These are phyloP conservation scores for Tricholoma terreum DNA, from an alignment of 768 basidiomycete species.

Conservation along the genomic window DNA sequence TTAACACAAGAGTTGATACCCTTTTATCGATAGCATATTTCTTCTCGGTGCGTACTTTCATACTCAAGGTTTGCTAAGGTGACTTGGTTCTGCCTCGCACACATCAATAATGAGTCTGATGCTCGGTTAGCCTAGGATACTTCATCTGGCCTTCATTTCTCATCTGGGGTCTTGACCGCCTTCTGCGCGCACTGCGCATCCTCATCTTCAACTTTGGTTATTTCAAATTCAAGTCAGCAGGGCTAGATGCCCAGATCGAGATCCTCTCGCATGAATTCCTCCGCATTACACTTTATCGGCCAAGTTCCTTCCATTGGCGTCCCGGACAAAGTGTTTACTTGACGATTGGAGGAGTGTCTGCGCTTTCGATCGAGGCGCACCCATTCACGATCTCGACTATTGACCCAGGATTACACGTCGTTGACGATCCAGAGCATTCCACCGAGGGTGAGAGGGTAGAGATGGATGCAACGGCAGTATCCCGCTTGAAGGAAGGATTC, in stretches of 20 bases:
- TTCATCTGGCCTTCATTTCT: conserved; percentile 48
- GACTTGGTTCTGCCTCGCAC: not conserved
- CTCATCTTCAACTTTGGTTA: conserved; percentile 41
- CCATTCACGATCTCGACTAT: conserved; percentile 61
- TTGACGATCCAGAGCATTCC: conserved; percentile 4
- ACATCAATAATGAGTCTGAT: not conserved
- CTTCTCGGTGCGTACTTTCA: conserved; percentile 43
- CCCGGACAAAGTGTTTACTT: conserved; percentile 57
- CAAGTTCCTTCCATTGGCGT: conserved; percentile 39
- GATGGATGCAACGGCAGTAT: not conserved
- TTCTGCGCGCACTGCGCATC: conserved; percentile 43
- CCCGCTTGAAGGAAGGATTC: not conserved
- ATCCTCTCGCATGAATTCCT: conserved; percentile 44
- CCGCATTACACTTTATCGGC: conserved; percentile 43
- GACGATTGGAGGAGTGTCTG: conserved; percentile 43
- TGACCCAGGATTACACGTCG: conserved; percentile 20
- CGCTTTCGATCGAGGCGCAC: conserved; percentile 46
- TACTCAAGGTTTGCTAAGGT: conserved; percentile 9
- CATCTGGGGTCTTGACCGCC: conserved; percentile 55
- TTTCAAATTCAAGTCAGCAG: conserved; percentile 25
- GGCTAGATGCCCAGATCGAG: conserved; percentile 38
- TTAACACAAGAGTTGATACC: conserved; percentile 1
- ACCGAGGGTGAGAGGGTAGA: conserved; percentile 9
- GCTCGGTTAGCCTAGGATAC: conserved; percentile 24
- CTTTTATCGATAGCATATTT: conserved; percentile 26